Base-by-base conservation (phyloP, 441 rosid genomes). In the Theobroma grandiflorum region DNA sequence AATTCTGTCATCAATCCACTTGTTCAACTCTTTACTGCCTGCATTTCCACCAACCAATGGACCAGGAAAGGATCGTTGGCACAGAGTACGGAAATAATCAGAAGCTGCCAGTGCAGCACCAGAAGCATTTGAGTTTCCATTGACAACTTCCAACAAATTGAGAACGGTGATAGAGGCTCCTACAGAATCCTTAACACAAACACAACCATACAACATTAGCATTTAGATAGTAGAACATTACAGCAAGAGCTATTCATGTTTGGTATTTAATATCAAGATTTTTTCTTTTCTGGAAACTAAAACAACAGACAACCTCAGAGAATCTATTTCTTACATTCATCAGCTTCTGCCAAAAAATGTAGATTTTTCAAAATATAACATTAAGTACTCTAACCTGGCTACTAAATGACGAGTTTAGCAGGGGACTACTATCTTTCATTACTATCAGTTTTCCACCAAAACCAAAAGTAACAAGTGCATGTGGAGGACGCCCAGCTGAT, bases 1-100 rank as follows among this genome's bases (percentile, higher is more conserved):
- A 87, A 94, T 87, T 86, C 95, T 91, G 84, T 97, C 99, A 86
- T 95, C 99, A 76, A 95, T 85, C 99, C 99, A 97, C 87, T 90
- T 97, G 86, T 93, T 82, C 81, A 97, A 87, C 70, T 97, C 99
- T 88, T 93, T 95, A 83, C 84, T 90, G 83, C 99, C 96, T 79
- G 81, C 96, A 89, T 72, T 95, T 74, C 99, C 99, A 74, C 99
- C 99, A 85, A 91, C 95, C 90, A 97, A 87, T 45, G 99, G 99
- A 80, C 99, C 99, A 43, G 98, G 93, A 87, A 94, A 94, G 69
- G 92, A 87, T 79, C 90, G 95, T 82, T 94, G 94, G 85, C 90
- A 80, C 74, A 97, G 88, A 81, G 87, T 84, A 82, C 40, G 87
- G 52, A 95, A 90, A 88, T 97, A 97, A 82, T 84, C 87, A 84